Base-by-base conservation (phyloP, 768 basidiomycete species). In the Rhodocollybia butyracea region DNA sequence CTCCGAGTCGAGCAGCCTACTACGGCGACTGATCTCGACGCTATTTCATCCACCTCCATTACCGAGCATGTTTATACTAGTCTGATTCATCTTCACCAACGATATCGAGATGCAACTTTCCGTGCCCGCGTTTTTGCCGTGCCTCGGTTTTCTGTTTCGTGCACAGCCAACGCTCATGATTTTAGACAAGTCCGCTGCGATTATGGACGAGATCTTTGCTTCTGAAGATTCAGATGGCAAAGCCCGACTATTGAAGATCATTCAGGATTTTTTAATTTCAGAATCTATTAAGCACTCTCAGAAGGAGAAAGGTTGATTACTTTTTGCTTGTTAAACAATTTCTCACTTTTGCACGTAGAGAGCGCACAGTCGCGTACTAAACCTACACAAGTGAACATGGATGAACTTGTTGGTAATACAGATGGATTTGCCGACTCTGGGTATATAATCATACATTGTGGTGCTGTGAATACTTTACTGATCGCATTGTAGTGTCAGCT, bases 401-500 rank as follows among this genome's bases (percentile, higher is more conserved):
- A 89, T 0, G 93, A 97, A 63, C 76, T 99, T 8, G 89, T 98
- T 3, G 97, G 97, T 0, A 95, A 96, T 63, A 94, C 94, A 0
- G 89, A 94, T 63, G 93, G 89, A 1, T 96, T 98, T 67, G 94
- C 96, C 0, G 97, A 98, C 62, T 98, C 96, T 5, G 95, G 95
- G 97, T 98, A 70, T 63, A 83, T 41, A 29, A 7, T 26, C 40
- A n/a, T 2, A 24, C 46, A 7, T 30, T 5, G 1, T 40, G 10
- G 24, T 27, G 17, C 17, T 17, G 8, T 12, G 8, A n/a, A n/a
- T n/a, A n/a, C n/a, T n/a, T 13, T 41, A 31, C 36, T 41, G 40
- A 53, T 46, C 3, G 10, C 32, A 45, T 58, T 56, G 26, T 63
- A 98, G 96, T 26, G 92, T 98, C 58, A 93, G 91, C 68, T 95